phyloP scores from a whole-genome alignment of 192 early-diverging fungal genomes.

The Mortierella alpina region DNA sequence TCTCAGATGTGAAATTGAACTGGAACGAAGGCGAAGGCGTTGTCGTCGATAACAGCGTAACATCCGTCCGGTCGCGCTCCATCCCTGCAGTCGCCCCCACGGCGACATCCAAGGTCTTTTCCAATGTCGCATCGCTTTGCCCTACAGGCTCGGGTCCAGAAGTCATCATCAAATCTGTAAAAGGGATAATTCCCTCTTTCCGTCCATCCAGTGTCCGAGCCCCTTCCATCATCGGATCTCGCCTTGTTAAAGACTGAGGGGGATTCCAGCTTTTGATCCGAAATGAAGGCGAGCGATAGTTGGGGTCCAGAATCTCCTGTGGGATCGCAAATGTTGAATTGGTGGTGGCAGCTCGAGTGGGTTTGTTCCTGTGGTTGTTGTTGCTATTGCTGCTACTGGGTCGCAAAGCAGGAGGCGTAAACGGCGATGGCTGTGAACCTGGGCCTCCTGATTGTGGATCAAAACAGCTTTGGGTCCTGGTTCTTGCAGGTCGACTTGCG shows the following conservation, averaged over 20 bases:
- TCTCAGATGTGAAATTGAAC: slow-evolving; percentile 46
- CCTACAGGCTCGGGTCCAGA: too few relatives aligned
- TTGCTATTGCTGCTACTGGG: slow-evolving; percentile 12
- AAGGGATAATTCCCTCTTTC: not conserved
- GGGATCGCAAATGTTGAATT: slow-evolving; percentile 24
- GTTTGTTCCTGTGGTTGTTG: not conserved
- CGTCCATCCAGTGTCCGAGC: slow-evolving; percentile 9
- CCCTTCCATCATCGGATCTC: not conserved
- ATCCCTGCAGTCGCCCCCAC: not conserved
- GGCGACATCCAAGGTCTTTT: not conserved
- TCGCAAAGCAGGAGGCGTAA: not conserved
- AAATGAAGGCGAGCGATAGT: slow-evolving; percentile 37
- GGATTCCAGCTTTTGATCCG: slow-evolving; percentile 52
- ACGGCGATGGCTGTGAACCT: not conserved
- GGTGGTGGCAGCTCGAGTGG: slow-evolving; percentile 3
- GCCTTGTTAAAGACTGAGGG: not conserved
- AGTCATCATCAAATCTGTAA: too few relatives aligned
- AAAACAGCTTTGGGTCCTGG: slow-evolving; percentile 14
- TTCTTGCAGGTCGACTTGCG: slow-evolving; percentile 1
- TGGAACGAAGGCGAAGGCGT: not conserved
- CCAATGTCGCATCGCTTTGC: not conserved
- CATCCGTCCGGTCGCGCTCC: not conserved
- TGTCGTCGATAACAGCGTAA: too few relatives aligned
- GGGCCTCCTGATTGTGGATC: not conserved
- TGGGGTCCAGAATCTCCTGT: slow-evolving; percentile 50